Evolutionary conservation across 371 early-diverging fungal species (phyloP).

Genomic region (Apophysomyces trapeziformis): DNA sequence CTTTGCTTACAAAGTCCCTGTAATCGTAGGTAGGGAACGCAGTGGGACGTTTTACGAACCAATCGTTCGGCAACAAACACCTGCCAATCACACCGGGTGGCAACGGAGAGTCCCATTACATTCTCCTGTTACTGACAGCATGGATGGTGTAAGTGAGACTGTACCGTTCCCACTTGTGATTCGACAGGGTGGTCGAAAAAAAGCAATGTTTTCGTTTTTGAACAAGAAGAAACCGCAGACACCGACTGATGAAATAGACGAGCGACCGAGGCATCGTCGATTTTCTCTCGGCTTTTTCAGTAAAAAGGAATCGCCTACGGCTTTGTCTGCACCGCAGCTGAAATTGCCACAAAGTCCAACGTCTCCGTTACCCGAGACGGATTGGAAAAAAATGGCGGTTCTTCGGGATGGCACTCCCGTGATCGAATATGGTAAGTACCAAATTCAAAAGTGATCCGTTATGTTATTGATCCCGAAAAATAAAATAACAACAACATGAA

Average conservation of each 20-base stretch:
- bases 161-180: neutral
- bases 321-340: neutral
- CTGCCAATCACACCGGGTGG: neutral
- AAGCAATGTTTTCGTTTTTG: conserved; percentile 16
- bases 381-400: conserved; percentile 3
- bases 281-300: conserved; percentile 15
- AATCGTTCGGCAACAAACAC: neutral
- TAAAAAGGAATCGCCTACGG: conserved; percentile 4
- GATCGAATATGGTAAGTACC: conserved; percentile 23
- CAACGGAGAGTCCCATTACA: neutral
- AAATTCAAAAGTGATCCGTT: neutral
- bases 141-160: neutral
- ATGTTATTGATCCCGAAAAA: conserved; percentile 2
- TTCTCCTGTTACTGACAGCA: neutral
- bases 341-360: conserved; percentile 7
- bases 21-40: neutral
- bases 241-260: neutral
- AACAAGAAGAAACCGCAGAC: conserved; percentile 15
- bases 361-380: conserved; percentile 1
- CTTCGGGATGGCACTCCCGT: conserved; percentile 22
- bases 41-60: neutral
- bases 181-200: neutral
- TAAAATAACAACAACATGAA: conserved; percentile 8
- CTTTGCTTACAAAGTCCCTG: too few relatives aligned
- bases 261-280: neutral